Evolutionary conservation across 352 stramenopile species (phyloP), one percentile per base, ranked within the genome.

Genomic region (Pythium phragmitis): DNA sequence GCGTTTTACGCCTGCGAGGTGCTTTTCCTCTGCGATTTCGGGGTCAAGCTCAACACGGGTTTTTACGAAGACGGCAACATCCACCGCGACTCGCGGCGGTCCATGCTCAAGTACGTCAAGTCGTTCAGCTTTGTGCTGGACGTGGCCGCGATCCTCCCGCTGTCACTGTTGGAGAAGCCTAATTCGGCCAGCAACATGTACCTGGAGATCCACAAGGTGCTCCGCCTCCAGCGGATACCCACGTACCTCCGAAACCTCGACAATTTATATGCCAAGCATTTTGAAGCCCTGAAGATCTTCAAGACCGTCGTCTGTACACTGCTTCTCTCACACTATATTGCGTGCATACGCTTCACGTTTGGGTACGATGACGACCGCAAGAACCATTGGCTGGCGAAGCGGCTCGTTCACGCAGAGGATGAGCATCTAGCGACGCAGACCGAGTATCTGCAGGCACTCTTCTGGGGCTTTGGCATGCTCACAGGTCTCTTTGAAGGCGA

Each of bases 11-110:
- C 52, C 3, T 58, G 54, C 23, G 80, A 88, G 45, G 5, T 68
- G 5, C 61, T 91, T 39, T 88, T 91, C 33, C 43, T 68, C 8
- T n/a, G 72, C 16, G 79, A 89, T 39, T 78, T 89, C 26, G 79
- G 70, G 21, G 75, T 89, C 13, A 77, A 81, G 46, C 36, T 86
- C 5, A 82, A 82, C 64, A 89, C 78, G 0, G 72, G 76, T 0
- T 87, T 69, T 51, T 80, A 85, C 50, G 57, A 84, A 30, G 71
- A 77, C 23, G 78, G 82, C 39, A 74, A 73, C 43, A 28, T 84
- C 2, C 68, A 74, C 1, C 66, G 73, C 19, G 63, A 80, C 34
- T 46, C 59, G 23, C 56, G 28, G 16, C 60, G 69, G 4, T 58
- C 65, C 6, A 68, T 71, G 11, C 61, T 64, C 19, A 79, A 77